These are phyloP conservation scores for Beta macrorhiza DNA, from an alignment of 179 eudicot genomes.

Conservation along the genomic window DNA sequence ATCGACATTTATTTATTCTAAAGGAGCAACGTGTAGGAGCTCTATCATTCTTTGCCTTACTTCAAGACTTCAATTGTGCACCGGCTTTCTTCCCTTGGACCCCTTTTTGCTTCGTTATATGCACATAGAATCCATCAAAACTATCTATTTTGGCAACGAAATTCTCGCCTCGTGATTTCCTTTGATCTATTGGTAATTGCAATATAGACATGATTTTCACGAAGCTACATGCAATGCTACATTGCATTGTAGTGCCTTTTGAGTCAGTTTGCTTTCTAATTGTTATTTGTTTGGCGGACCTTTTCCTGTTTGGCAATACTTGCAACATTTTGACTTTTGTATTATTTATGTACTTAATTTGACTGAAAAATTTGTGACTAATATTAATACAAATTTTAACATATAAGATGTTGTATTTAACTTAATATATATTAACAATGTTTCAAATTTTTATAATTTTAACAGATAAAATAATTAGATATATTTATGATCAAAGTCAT, in stretches of 20 bases:
- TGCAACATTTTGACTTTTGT: no score
- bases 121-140: slow-evolving; percentile 27
- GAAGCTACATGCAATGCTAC: slow-evolving; percentile 16
- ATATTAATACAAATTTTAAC: no score
- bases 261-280: not conserved
- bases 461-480: no score
- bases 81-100: slow-evolving; percentile 15
- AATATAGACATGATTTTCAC: slow-evolving; percentile 26
- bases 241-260: not conserved
- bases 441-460: no score
- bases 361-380: no score
- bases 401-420: no score
- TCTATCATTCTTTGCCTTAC: not conserved
- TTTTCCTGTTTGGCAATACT: no score
- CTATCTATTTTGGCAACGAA: slow-evolving; percentile 7
- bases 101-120: slow-evolving; percentile 1
- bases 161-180: slow-evolving; percentile 28
- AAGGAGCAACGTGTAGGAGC: not conserved
- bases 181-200: slow-evolving; percentile 23
- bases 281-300: no score
- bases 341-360: no score
- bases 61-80: not conserved
- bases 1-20: no score
- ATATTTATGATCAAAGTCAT: no score
- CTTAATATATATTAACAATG: no score